Base-by-base conservation (phyloP, 176 grass and related monocot species). In the Microstegium vimineum region DNA sequence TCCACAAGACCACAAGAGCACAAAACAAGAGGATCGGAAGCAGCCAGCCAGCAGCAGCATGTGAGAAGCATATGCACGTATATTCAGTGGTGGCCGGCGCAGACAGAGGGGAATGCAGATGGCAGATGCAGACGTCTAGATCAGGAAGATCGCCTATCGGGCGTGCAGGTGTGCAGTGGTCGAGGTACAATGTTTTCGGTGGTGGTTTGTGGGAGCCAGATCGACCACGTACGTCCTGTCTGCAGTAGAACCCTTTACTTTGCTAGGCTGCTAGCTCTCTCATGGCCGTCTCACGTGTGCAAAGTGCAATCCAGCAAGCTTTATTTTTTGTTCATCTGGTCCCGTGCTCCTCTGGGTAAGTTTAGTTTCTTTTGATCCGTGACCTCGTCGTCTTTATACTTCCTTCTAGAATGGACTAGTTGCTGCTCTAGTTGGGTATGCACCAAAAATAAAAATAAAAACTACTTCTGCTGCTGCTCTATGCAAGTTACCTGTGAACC, bases 31-130 rank as follows among this genome's bases (percentile, higher is more conserved):
- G n/a, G n/a, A n/a, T n/a, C n/a, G n/a, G 43, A 57, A 57, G 52
- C 49, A 52, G 16, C 46, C 20, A n/a, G 18, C n/a, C 3, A 13
- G 12, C 38, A 47, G 42, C 69, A 32, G 75, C 74, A 69, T 78
- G 28, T 62, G 61, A 75, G 42, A 83, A 66, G 81, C 81, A 75
- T 40, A 56, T 66, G 71, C 59, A 83, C 78, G 65, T 57, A 54
- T 81, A 69, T 16, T 26, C 8, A 49, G 63, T 67, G n/a, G n/a
- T n/a, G 62, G 63, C 25, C 6, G 3, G 41, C n/a, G 20, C 16
- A 1, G 52, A 9, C 7, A 16, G 14, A 3, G n/a, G n/a, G n/a
- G n/a, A n/a, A n/a, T n/a, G n/a, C n/a, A n/a, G n/a, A n/a, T n/a
- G n/a, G n/a, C 20, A n/a, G 22, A 57, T n/a, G n/a, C 22, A 23